Percentiles rank a stretch among this genome's conserved stretches.
These are phyloP conservation scores for Penicillium desertorum DNA, from an alignment of 495 filamentous ascomycete genomes.

Conservation along the genomic window DNA sequence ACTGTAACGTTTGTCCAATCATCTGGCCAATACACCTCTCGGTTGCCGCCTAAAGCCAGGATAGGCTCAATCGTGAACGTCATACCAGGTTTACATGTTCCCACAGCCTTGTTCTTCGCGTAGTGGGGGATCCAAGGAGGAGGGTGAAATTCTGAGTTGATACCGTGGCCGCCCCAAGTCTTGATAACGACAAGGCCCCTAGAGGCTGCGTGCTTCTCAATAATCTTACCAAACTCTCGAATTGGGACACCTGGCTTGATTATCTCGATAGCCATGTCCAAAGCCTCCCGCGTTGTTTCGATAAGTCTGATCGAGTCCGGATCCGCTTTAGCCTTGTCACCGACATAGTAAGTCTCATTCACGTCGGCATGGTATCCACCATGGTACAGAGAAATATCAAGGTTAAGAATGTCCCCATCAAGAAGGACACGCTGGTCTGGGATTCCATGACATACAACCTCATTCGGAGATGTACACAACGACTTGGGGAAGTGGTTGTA, in stretches of 20 bases:
- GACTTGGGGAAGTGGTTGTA: slow-evolving; percentile 86
- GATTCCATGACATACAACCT: slow-evolving; percentile 78
- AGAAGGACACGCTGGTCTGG: slow-evolving; percentile 63
- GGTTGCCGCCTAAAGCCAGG: slow-evolving; percentile 62
- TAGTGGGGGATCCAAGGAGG: slow-evolving; percentile 72
- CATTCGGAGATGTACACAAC: slow-evolving; percentile 77
- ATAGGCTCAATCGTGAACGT: slow-evolving; percentile 77
- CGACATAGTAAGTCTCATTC: slow-evolving; percentile 75
- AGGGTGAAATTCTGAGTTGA: slow-evolving; percentile 68
- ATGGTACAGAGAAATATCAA: slow-evolving; percentile 71
- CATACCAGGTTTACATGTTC: slow-evolving; percentile 68
- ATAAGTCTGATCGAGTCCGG: slow-evolving; percentile 65
- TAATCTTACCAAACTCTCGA: slow-evolving; percentile 66
- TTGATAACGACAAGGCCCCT: slow-evolving; percentile 61
- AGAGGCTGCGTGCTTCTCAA: slow-evolving; percentile 67
- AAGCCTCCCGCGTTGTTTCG: slow-evolving; percentile 62
- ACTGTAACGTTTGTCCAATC: slow-evolving; percentile 70
- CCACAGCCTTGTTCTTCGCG: slow-evolving; percentile 69
- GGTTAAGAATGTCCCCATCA: slow-evolving; percentile 71
- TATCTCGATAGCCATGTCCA: slow-evolving; percentile 64
- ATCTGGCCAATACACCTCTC: slow-evolving; percentile 70
- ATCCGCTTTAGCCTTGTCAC: slow-evolving; percentile 63
- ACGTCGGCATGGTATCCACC: slow-evolving; percentile 69
- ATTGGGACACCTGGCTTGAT: slow-evolving; percentile 70
- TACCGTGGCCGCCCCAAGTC: slow-evolving; percentile 70